Evolutionary conservation across 257 asterid species (phyloP), one percentile per base, ranked within the genome.

Genomic region (Solanum habrochaites): DNA sequence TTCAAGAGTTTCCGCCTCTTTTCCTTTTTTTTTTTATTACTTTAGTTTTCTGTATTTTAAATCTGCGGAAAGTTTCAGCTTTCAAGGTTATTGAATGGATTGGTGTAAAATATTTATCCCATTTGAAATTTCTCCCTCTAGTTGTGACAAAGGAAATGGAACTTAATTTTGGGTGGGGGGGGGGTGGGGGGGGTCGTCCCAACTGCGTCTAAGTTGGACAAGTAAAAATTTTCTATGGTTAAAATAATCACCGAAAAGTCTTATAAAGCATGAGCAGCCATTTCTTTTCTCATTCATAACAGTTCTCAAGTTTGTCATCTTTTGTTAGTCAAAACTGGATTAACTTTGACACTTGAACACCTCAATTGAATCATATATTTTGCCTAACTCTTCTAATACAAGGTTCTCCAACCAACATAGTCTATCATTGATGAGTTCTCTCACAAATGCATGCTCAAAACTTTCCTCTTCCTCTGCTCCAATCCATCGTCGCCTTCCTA

Each of bases 371-470:
- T 80, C 27, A 47, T 80, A 80, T 29, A 80, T 80, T 47, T 47
- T 80, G 25, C 42, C 20, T 10, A 29, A 47, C 29, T 27, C 62
- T 31, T 29, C 43, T 29, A 27, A 80, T 80, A 47, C 43, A 18
- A 29, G 39, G 66, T 80, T 47, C 43, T 47, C 85, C 67, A 80
- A 60, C 85, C 69, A 80, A 80, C 29, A 15, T 47, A 80, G 29
- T 49, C 43, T 49, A 10, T 49, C 43, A 3, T 80, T 80, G 85
- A 80, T 80, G 85, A 80, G 85, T 80, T 80, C 25, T 80, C 25
- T 80, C 85, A 42, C 29, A 86, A 60, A 89, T 89, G 91, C 75
- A 87, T 25, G 25, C 47, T 58, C 88, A 16, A 49, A 43, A 15
- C 72, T 78, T 39, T 43, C 56, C 78, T 74, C 64, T 23, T 83